Conservation (phyloP, 2,329 filamentous ascomycete species). For the Aspergillus puulaauensis region DNA sequence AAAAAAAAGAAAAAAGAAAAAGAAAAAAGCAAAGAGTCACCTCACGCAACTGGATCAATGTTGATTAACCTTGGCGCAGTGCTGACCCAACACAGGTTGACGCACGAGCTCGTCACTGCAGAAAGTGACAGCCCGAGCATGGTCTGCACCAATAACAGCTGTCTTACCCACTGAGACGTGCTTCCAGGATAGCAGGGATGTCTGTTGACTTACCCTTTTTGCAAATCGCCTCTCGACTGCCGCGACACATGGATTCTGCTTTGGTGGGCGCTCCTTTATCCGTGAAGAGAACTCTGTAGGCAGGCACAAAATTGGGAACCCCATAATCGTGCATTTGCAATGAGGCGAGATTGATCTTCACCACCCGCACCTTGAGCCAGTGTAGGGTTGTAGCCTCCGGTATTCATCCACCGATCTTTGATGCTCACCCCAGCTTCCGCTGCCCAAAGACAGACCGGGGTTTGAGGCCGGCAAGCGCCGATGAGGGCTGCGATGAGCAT, state of each 20-base stretch:
- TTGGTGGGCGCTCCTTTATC: slow-evolving; percentile 5
- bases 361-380: not conserved
- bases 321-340: slow-evolving; percentile 8
- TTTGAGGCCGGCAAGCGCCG: slow-evolving; percentile 17
- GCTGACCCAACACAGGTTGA: slow-evolving; percentile 14
- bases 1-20: slow-evolving; percentile 6
- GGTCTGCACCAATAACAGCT: slow-evolving; percentile 21
- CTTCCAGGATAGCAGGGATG: slow-evolving; percentile 15
- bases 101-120: slow-evolving; percentile 23
- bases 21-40: slow-evolving; percentile 2
- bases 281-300: slow-evolving; percentile 1
- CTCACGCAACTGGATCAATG: slow-evolving; percentile 14
- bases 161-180: slow-evolving; percentile 17
- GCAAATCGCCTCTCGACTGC: slow-evolving; percentile 7
- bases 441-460: slow-evolving; percentile 33
- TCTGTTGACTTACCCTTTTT: slow-evolving; percentile 8
- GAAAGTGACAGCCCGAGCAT: slow-evolving; percentile 12
- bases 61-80: slow-evolving; percentile 14
- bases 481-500: slow-evolving; percentile 16
- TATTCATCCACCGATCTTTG: slow-evolving; percentile 10
- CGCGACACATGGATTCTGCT: slow-evolving; percentile 9
- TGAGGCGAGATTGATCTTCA: slow-evolving; percentile 3
- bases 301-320: slow-evolving; percentile 6
- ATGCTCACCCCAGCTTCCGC: slow-evolving; percentile 24
- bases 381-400: slow-evolving; percentile 1